Conservation (phyloP, 176 grass and related monocot genomes). For the Avena eriantha region DNA sequence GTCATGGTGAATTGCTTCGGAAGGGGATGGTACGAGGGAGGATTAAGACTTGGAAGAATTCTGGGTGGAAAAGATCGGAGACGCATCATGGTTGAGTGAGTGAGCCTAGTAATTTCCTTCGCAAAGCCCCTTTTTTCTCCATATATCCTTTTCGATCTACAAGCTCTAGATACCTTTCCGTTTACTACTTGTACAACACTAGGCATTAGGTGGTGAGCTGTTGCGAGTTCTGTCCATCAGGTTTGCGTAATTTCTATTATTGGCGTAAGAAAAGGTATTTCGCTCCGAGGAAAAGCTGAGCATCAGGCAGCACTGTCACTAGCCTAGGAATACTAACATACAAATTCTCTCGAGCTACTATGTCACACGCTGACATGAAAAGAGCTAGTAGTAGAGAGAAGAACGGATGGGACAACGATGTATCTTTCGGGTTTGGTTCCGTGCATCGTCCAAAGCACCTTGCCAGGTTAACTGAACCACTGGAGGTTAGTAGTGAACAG, state of each 20-base stretch:
- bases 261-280: not conserved
- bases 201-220: constrained; percentile 39
- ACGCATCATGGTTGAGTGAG: not conserved
- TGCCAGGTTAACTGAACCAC: constrained; percentile 15
- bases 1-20: constrained; percentile 31
- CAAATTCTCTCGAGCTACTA: not conserved
- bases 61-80: not conserved
- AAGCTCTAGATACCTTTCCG: constrained; percentile 27
- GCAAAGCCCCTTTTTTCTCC: not conserved
- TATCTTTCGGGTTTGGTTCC: constrained; percentile 29
- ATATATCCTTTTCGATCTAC: constrained; percentile 44
- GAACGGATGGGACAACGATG: constrained; percentile 29
- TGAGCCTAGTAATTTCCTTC: constrained; percentile 25
- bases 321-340: not conserved
- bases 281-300: not conserved
- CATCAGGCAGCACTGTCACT: not conserved
- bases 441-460: constrained; percentile 42
- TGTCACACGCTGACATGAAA: not conserved
- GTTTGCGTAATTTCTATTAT: not conserved
- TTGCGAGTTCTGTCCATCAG: constrained; percentile 26
- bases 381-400: not conserved
- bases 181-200: constrained; percentile 5
- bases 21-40: constrained; percentile 4
- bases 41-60: not conserved
- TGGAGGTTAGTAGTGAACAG: constrained; percentile 43